These are phyloP conservation scores for Herpetomonas tarakana DNA, from an alignment of 208 protist species.

Conservation along the genomic window DNA sequence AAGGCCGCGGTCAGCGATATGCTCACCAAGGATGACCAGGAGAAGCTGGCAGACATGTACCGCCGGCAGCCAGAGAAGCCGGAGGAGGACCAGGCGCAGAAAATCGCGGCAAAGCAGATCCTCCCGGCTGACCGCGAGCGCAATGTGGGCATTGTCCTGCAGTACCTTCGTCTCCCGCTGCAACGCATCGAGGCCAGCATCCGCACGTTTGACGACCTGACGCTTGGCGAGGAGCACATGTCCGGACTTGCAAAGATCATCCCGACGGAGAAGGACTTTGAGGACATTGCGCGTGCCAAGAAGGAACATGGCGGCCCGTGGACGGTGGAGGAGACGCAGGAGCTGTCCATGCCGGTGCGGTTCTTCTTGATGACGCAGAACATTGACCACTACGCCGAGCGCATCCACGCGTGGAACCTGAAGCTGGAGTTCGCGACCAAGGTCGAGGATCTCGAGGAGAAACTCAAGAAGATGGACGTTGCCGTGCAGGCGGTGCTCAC, in stretches of 20 bases:
- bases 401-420: slow-evolving; percentile 72
- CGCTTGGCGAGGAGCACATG: slow-evolving; percentile 65
- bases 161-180: slow-evolving; percentile 75
- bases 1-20: slow-evolving; percentile 1
- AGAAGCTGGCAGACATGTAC: slow-evolving; percentile 25
- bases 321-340: slow-evolving; percentile 38
- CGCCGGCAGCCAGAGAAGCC: slow-evolving; percentile 12
- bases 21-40: slow-evolving; percentile 11
- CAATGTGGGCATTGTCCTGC: slow-evolving; percentile 74
- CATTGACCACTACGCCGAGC: slow-evolving; percentile 66
- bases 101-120: slow-evolving; percentile 17
- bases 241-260: slow-evolving; percentile 62
- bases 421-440: slow-evolving; percentile 43
- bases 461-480: slow-evolving; percentile 31
- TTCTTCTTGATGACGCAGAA: slow-evolving; percentile 77
- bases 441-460: slow-evolving; percentile 53
- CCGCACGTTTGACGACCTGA: slow-evolving; percentile 73
- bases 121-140: slow-evolving; percentile 56
- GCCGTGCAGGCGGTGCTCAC: slow-evolving; percentile 42
- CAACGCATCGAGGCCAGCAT: slow-evolving; percentile 68
- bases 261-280: slow-evolving; percentile 52
- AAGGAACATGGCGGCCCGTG: slow-evolving; percentile 34
- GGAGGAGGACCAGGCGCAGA: slow-evolving; percentile 12
- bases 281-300: slow-evolving; percentile 37
- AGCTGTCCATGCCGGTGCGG: slow-evolving; percentile 41